Evolutionary conservation across 352 stramenopile genomes (phyloP).

Genomic region (Globisporangium irregulare): DNA sequence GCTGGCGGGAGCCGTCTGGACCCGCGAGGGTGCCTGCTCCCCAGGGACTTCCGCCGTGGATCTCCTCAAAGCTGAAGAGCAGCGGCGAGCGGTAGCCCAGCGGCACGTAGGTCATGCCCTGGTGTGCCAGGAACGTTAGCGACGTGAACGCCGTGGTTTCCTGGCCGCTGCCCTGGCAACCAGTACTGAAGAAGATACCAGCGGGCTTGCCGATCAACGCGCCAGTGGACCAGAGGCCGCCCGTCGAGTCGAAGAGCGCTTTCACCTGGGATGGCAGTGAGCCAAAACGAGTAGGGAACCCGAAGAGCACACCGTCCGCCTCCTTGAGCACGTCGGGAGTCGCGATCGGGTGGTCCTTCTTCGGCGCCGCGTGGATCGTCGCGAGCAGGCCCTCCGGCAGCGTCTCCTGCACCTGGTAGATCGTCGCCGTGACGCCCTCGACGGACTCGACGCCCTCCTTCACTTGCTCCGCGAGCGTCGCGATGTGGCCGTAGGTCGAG

Average conservation of each 20-base stretch:
- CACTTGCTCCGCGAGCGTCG: constrained; percentile 48
- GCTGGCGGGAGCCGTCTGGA: constrained; percentile 53
- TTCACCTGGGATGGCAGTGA: constrained; percentile 72
- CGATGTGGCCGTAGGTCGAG: constrained; percentile 80
- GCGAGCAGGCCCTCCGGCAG: constrained; percentile 62
- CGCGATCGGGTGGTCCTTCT: constrained; percentile 56
- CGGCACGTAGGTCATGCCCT: constrained; percentile 82
- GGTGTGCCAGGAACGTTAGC: constrained; percentile 69
- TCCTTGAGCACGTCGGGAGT: constrained; percentile 49
- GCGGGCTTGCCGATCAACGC: constrained; percentile 69
- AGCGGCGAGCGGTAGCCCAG: constrained; percentile 38
- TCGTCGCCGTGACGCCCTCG: constrained; percentile 41
- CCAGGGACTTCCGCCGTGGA: constrained; percentile 50
- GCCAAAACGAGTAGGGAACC: constrained; percentile 82
- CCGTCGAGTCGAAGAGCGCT: constrained; percentile 68
- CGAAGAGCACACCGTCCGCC: constrained; percentile 83
- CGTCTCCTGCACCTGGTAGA: constrained; percentile 74
- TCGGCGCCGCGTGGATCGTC: constrained; percentile 67
- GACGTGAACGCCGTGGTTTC: constrained; percentile 70
- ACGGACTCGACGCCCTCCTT: constrained; percentile 61
- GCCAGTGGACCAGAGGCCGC: constrained; percentile 58
- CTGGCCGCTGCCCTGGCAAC: constrained; percentile 65
- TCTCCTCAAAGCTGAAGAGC: constrained; percentile 44
- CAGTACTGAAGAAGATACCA: constrained; percentile 67
- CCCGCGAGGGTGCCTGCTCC: constrained; percentile 62